phyloP scores from a whole-genome alignment of 371 early-diverging fungal genomes.

The Mucor mucedo region DNA sequence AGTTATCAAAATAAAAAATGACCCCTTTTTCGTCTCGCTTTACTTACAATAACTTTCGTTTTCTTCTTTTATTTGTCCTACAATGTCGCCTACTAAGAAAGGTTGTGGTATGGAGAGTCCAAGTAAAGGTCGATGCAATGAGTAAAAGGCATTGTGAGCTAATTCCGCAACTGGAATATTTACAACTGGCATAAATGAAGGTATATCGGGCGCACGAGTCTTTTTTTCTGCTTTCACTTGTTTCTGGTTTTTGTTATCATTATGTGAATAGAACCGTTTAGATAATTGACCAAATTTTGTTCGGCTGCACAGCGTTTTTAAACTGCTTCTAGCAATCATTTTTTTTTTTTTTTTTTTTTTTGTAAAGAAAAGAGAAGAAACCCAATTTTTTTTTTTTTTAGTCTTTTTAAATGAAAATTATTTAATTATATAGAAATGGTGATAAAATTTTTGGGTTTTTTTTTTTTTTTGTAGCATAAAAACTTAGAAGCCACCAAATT shows the following conservation, averaged over 20 bases:
- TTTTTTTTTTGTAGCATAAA: not conserved
- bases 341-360: slow-evolving; percentile 1
- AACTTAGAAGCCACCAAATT: slow-evolving; percentile 27
- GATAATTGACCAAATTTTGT: not conserved
- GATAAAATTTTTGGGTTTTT: not conserved
- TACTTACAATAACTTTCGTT: slow-evolving; percentile 7
- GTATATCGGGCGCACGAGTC: slow-evolving; percentile 16
- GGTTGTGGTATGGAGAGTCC: slow-evolving; percentile 27
- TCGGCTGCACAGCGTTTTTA: slow-evolving; percentile 8
- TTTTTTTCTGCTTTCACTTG: slow-evolving; percentile 10
- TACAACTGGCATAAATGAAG: slow-evolving; percentile 43
- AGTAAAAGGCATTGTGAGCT: slow-evolving; percentile 55
- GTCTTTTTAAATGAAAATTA: not conserved
- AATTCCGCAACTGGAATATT: slow-evolving; percentile 52
- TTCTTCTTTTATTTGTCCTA: slow-evolving; percentile 29
- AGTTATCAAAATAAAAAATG: not conserved
- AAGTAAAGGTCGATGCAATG: slow-evolving; percentile 47
- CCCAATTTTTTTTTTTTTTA: not conserved
- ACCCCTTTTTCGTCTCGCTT: not conserved
- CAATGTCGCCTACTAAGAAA: slow-evolving; percentile 17
- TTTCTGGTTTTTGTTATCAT: slow-evolving; percentile 3
- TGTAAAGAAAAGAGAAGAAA: not conserved
- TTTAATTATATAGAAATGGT: slow-evolving; percentile 1
- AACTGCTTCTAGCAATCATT: slow-evolving; percentile 10
- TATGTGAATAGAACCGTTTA: not conserved